phyloP scores from a whole-genome alignment of 2,329 filamentous ascomycete species.

The Scytalidium sp. region DNA sequence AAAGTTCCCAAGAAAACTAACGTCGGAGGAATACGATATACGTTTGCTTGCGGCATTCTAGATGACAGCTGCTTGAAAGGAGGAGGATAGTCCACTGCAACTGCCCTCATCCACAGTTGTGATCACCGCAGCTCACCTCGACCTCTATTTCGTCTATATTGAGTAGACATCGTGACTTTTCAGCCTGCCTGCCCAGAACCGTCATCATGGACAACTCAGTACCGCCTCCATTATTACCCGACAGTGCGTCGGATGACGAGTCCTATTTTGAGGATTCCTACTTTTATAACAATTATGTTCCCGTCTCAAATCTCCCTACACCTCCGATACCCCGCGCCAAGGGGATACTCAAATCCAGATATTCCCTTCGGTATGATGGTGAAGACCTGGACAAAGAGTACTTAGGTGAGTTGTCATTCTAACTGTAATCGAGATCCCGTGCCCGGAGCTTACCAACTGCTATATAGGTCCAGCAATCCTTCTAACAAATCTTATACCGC shows the following conservation, averaged over 20 bases:
- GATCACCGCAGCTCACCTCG: too few species aligned
- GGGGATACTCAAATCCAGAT: not conserved
- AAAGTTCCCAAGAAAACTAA: too few species aligned
- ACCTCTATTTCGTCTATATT: not conserved
- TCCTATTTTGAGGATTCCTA: constrained; percentile 44
- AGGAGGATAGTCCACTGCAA: too few species aligned
- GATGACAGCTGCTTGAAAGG: too few species aligned
- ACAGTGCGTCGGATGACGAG: constrained; percentile 9
- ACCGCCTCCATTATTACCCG: not conserved
- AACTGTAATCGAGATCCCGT: not conserved
- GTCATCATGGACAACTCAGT: not conserved
- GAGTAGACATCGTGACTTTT: not conserved
- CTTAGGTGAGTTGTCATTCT: not conserved
- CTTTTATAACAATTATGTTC: constrained; percentile 59
- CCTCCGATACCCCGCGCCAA: constrained; percentile 51
- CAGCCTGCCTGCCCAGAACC: not conserved
- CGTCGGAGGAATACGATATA: too few species aligned
- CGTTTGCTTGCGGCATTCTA: too few species aligned
- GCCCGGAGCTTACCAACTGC: constrained; percentile 21
- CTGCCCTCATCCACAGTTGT: too few species aligned
- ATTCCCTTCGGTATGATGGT: constrained; percentile 24
- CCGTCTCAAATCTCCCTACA: constrained; percentile 65
- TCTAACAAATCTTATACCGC: constrained; percentile 63
- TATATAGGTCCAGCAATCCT: constrained; percentile 60
- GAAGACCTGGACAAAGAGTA: constrained; percentile 22